Percentiles rank a stretch among this genome's conserved stretches.
Evolutionary conservation across 1,139 yeast genomes (phyloP).

Genomic region (Pneumocystis oryctolagi): DNA sequence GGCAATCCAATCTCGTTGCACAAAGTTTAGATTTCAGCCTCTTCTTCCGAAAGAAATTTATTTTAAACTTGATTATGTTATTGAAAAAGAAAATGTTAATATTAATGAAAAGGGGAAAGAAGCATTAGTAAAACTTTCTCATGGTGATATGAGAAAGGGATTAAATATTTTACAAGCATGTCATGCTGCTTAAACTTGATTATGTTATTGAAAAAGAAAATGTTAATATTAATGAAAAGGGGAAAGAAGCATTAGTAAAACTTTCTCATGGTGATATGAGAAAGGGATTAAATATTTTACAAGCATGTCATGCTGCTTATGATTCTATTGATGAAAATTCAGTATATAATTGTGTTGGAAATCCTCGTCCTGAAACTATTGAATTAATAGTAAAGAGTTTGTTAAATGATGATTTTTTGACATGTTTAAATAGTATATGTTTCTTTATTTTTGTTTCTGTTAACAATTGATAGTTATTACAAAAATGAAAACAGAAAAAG

Average conservation of each 20-base stretch:
- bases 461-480: conserved; percentile 8
- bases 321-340: conserved; percentile 43
- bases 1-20: conserved; percentile 85
- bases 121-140: conserved; percentile 54
- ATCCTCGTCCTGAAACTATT: conserved; percentile 80
- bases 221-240: conserved; percentile 42
- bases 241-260: conserved; percentile 48
- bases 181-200: conserved; percentile 51
- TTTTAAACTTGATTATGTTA: conserved; percentile 51
- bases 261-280: conserved; percentile 92
- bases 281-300: conserved; percentile 80
- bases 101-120: conserved; percentile 45
- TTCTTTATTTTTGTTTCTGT: not conserved
- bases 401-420: conserved; percentile 76
- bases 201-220: conserved; percentile 51
- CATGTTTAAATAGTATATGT: conserved; percentile 51
- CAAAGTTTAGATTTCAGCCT: conserved; percentile 86
- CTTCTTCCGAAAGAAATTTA: conserved; percentile 51
- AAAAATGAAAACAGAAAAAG: conserved; percentile 48
- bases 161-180: conserved; percentile 91
- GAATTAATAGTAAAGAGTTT: conserved; percentile 61
- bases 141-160: conserved; percentile 94
- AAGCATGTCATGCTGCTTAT: conserved; percentile 79
- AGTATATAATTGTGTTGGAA: conserved; percentile 90
- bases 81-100: conserved; percentile 48